phyloP scores from a whole-genome alignment of 306 rosid species.

The Spatholobus suberectus region DNA sequence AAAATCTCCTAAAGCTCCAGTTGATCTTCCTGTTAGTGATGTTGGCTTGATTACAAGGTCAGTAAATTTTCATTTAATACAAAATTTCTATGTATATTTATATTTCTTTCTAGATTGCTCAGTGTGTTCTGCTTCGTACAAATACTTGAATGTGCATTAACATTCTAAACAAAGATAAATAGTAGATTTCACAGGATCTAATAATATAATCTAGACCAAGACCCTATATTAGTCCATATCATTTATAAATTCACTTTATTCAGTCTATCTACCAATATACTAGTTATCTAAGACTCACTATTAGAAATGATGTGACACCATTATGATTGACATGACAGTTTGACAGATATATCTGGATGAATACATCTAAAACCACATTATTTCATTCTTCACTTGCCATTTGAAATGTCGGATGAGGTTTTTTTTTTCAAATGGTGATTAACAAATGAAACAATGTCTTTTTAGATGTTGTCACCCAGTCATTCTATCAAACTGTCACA shows the following conservation, averaged over 20 bases:
- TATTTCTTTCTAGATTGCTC: conserved; percentile 26
- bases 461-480: not conserved
- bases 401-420: not conserved
- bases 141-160: conserved; percentile 19
- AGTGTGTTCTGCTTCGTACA: not conserved
- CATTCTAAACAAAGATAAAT: conserved; percentile 26
- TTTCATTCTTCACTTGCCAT: not conserved
- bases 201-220: conserved; percentile 12
- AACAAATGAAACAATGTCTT: not conserved
- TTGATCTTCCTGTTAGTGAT: conserved; percentile 80
- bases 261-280: not conserved
- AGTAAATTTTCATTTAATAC: conserved; percentile 38
- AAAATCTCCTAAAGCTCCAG: conserved; percentile 60
- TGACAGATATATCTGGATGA: not conserved
- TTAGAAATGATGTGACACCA: not conserved
- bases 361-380: not conserved
- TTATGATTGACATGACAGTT: conserved; percentile 6
- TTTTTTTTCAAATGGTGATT: not conserved
- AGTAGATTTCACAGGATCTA: conserved; percentile 9
- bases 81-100: not conserved
- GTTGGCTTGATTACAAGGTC: conserved; percentile 78
- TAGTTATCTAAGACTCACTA: not conserved
- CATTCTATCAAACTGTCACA: not conserved
- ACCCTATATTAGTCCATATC: not conserved
- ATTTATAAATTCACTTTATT: not conserved